Conservation (phyloP, 2,329 filamentous ascomycete species). For the Nannizziopsis barbatae region DNA sequence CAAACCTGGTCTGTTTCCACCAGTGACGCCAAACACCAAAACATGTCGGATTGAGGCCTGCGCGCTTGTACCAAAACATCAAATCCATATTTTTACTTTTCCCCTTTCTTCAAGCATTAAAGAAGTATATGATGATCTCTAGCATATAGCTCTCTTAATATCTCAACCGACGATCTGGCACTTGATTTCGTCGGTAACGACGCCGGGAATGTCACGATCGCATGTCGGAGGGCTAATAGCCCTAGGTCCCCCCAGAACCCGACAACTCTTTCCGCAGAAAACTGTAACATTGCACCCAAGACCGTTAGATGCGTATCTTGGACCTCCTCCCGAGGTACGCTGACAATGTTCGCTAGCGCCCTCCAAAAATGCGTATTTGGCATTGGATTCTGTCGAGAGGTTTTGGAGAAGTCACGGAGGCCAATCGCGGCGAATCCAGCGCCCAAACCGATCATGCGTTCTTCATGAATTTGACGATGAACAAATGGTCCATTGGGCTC, state of each 20-base stretch:
- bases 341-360: slow-evolving; percentile 62
- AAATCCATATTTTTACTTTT: background rate
- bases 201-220: slow-evolving; percentile 61
- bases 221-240: slow-evolving; percentile 56
- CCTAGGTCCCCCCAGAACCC: slow-evolving; percentile 69
- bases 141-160: slow-evolving; percentile 29
- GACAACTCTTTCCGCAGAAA: slow-evolving; percentile 64
- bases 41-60: too few relatives aligned
- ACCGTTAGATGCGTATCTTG: slow-evolving; percentile 65
- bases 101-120: slow-evolving; percentile 15
- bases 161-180: slow-evolving; percentile 29
- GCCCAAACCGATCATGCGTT: slow-evolving; percentile 72
- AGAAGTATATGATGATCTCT: slow-evolving; percentile 30
- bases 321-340: slow-evolving; percentile 55
- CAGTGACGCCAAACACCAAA: too few relatives aligned
- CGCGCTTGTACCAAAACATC: background rate
- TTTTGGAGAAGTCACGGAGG: slow-evolving; percentile 67
- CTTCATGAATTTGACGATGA: slow-evolving; percentile 60
- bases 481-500: slow-evolving; percentile 46
- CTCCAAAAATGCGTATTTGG: slow-evolving; percentile 76
- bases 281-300: slow-evolving; percentile 59
- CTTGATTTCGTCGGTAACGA: slow-evolving; percentile 27
- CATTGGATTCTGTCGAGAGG: slow-evolving; percentile 59
- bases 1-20: too few relatives aligned
- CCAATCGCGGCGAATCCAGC: slow-evolving; percentile 75